Percentiles rank a stretch among this genome's conserved stretches.
Evolutionary conservation across 2,329 filamentous ascomycete species (phyloP).

Genomic region (Colletotrichum viniferum): DNA sequence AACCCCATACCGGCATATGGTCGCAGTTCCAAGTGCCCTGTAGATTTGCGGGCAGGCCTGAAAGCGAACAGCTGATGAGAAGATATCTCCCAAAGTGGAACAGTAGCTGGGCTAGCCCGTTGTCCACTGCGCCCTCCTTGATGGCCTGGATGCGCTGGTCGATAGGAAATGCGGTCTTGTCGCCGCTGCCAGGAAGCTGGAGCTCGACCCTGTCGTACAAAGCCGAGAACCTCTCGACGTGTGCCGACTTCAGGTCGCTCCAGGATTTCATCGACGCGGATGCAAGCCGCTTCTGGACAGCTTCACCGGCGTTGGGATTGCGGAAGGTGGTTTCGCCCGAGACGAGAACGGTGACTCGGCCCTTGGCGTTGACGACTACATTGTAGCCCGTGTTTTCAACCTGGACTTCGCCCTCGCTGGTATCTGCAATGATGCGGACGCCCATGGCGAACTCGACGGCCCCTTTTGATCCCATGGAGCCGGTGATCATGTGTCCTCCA

Average conservation of each 20-base stretch:
- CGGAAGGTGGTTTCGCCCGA: neutral
- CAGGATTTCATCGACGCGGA: neutral
- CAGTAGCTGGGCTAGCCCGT: neutral
- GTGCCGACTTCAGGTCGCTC: neutral
- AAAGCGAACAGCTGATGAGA: neutral
- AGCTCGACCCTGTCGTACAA: neutral
- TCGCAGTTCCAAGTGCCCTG: conserved; percentile 50
- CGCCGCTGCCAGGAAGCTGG: neutral
- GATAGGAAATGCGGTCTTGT: neutral
- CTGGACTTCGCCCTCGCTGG: neutral
- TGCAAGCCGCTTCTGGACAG: neutral
- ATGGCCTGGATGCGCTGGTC: neutral
- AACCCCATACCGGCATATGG: conserved; percentile 49
- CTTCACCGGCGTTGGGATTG: neutral
- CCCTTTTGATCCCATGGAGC: conserved; percentile 28
- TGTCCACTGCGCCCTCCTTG: neutral
- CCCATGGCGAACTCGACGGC: neutral
- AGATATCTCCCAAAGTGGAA: neutral
- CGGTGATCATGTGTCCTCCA: conserved; percentile 12
- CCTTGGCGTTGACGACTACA: neutral
- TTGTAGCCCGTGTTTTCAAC: neutral
- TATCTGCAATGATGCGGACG: neutral
- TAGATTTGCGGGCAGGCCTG: conserved; percentile 23
- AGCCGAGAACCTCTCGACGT: neutral
- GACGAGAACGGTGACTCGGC: neutral